Evolutionary conservation across 164 flowering plant genomes (phyloP).

Genomic region (Dillenia suffruticosa): DNA sequence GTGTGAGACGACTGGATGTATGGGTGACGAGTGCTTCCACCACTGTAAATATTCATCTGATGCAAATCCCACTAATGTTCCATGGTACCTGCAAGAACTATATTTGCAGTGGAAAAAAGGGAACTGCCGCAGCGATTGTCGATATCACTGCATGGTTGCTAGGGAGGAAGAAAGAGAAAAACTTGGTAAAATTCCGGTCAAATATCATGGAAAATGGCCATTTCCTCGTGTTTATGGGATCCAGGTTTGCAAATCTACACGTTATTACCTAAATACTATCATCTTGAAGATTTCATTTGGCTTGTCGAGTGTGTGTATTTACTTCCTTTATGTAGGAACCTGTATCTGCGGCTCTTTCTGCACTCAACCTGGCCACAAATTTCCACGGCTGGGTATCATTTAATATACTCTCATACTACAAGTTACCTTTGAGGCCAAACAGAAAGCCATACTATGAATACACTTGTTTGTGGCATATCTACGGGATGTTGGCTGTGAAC

Average conservation of each 20-base stretch:
- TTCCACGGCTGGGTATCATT: conserved; percentile 96
- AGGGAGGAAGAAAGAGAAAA: conserved; percentile 61
- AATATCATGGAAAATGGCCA: conserved; percentile 97
- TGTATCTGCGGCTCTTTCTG: conserved; percentile 78
- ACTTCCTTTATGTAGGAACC: conserved; percentile 56
- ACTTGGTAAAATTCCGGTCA: conserved; percentile 57
- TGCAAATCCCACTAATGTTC: conserved; percentile 51
- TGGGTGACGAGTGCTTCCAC: conserved; percentile 67
- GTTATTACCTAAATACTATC: background rate
- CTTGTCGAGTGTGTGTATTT: background rate
- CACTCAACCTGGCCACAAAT: conserved; percentile 73
- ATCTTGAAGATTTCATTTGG: background rate
- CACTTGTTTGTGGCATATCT: conserved; percentile 75
- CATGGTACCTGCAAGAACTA: conserved; percentile 89
- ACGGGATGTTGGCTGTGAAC: conserved; percentile 79
- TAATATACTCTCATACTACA: conserved; percentile 70
- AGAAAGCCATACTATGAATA: conserved; percentile 71
- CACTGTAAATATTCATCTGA: conserved; percentile 70
- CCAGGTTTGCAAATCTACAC: conserved; percentile 47
- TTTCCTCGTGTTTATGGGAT: conserved; percentile 70
- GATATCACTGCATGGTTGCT: conserved; percentile 77
- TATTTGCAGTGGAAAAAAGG: conserved; percentile 80
- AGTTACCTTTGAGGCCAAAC: conserved; percentile 60
- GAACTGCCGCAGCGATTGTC: conserved; percentile 85
- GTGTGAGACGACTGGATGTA: conserved; percentile 82